Evolutionary conservation across 1,139 yeast genomes (phyloP).

Genomic region (Pichia sp.): DNA sequence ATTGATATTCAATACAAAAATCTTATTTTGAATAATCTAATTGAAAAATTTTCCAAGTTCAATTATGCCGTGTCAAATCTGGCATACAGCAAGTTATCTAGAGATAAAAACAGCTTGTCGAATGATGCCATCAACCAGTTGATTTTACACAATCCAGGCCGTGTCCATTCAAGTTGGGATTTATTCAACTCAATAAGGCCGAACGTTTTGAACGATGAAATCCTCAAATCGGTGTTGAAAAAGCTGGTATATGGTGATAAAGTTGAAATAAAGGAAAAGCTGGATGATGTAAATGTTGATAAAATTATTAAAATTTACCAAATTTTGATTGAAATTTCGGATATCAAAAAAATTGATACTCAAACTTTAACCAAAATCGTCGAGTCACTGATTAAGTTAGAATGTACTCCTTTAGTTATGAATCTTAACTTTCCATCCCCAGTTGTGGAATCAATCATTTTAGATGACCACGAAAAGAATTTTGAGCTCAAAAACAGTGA

Average conservation of each 20-base stretch:
- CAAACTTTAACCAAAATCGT: conserved; percentile 1
- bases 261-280: conserved; percentile 17
- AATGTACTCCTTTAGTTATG: conserved; percentile 12
- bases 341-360: conserved; percentile 11
- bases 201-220: conserved; percentile 8
- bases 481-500: conserved; percentile 14
- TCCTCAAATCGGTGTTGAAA: conserved; percentile 15
- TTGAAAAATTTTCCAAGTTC: conserved; percentile 18
- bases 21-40: conserved; percentile 12
- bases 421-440: conserved; percentile 10
- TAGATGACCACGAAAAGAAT: neutral
- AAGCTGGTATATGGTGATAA: conserved; percentile 23
- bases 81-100: conserved; percentile 13
- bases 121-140: conserved; percentile 14
- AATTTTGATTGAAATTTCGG: conserved; percentile 10
- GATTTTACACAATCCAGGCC: conserved; percentile 26
- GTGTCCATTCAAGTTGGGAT: conserved; percentile 26
- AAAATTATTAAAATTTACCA: conserved; percentile 13
- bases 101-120: conserved; percentile 6
- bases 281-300: conserved; percentile 10
- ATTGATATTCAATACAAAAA: conserved; percentile 8
- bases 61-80: conserved; percentile 20
- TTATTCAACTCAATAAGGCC: conserved; percentile 14
- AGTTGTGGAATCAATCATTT: conserved; percentile 7
- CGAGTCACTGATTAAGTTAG: conserved; percentile 10